A percentile compares a stretch with the other conserved stretches of the same genome.
These are phyloP conservation scores for Solanum chacoense DNA, from an alignment of 305 asterid species.

Conservation along the genomic window DNA sequence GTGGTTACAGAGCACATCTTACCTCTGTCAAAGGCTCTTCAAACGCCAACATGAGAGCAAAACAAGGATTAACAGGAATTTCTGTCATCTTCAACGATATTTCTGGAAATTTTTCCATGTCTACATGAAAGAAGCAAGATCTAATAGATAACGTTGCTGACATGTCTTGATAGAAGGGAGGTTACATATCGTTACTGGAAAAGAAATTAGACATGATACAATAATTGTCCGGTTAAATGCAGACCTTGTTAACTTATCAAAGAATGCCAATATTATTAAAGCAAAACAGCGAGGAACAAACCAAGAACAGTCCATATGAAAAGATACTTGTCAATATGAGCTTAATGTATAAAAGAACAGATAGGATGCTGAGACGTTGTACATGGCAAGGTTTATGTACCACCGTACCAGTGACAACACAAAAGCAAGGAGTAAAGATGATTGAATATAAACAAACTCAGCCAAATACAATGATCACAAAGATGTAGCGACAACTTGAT, in stretches of 20 bases:
- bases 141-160: not conserved
- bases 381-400: not conserved
- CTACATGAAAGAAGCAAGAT: constrained; percentile 27
- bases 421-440: not conserved
- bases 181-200: not conserved
- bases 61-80: constrained; percentile 59
- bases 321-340: not conserved
- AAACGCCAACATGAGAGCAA: constrained; percentile 88
- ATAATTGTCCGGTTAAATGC: not conserved
- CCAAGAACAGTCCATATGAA: not conserved
- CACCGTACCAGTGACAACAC: not conserved
- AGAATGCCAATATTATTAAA: not conserved
- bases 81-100: constrained; percentile 43
- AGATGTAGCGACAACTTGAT: not conserved
- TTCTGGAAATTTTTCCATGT: constrained; percentile 40
- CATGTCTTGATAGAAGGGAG: not conserved
- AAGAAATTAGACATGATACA: not conserved
- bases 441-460: not conserved
- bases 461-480: not conserved
- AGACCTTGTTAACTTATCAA: not conserved
- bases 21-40: constrained; percentile 65
- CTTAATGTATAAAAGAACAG: not conserved
- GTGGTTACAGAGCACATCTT: constrained; percentile 15
- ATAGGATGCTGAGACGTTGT: not conserved
- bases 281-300: not conserved